Base-by-base conservation (phyloP, 169 alveolate genomes). In the Cyclospora cayetanensis region DNA sequence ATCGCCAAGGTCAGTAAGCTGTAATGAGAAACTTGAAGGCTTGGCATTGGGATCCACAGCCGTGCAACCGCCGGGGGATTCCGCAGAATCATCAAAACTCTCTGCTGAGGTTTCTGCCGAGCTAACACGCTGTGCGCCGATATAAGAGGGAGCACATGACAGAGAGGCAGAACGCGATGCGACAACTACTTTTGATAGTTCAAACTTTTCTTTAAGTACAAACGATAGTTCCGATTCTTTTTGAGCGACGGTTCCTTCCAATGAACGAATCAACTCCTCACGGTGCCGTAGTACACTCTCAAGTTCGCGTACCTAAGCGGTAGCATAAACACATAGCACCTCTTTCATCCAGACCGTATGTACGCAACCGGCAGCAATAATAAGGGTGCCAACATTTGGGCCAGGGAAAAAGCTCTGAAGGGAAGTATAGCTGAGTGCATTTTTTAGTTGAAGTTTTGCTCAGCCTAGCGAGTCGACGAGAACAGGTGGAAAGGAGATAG, bases 231-330 rank as follows among this genome's bases (percentile, higher is more conserved):
- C 87, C 7, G 87, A 77, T 20, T 77, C 87, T 2, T 46, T 2
- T n/a, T 46, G 68, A 77, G 87, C 87, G 5, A 77, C 68, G 9
- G 87, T 70, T 7, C 87, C 87, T 46, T 77, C 87, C 2, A 77
- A 70, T 15, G 87, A 77, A 27, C 87, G 87, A 46, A 77, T 77
- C 34, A 77, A 42, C 34, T 77, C 87, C 50, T 77, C 87, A 4
- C 87, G 70, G 31, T 77, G 87, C 35, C 68, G 41, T 37, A 77
- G 20, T 1, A 46, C 87, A 27, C 87, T 55, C 31, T 77, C 70
- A 27, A 77, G 70, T 46, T 77, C 87, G 3, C 29, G 43, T 9
- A 77, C 35, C 87, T 77, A n/a, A n/a, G 66, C 15, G 60, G 60
- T 46, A 46, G 60, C 60, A 46, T 46, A 46, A n/a, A 46, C 60